Evolutionary conservation across 495 filamentous ascomycete genomes (phyloP).

Genomic region (Podospora bellae-mahoneyi): DNA sequence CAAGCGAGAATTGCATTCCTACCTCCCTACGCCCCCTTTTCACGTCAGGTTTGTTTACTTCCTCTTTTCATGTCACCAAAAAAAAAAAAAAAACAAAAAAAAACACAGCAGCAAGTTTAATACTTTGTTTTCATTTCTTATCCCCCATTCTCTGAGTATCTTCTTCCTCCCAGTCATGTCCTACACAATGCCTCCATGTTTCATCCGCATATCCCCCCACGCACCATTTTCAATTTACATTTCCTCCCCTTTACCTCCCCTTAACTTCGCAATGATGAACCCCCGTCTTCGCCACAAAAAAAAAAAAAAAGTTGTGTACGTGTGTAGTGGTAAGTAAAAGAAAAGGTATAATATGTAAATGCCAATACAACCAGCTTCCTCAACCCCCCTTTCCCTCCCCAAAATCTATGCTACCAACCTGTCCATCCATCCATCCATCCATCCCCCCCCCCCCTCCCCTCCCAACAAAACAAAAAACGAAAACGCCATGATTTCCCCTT

Average conservation of each 20-base stretch:
- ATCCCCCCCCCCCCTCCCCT: neutral
- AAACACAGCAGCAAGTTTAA: neutral
- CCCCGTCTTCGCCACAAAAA: neutral
- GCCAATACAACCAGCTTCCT: constrained; percentile 21
- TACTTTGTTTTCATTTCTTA: neutral
- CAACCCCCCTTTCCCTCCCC: constrained; percentile 6
- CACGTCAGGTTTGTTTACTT: neutral
- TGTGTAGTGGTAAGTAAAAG: neutral
- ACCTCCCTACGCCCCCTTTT: neutral
- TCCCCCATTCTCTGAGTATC: no score
- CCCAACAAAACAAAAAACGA: neutral
- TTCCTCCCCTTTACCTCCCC: no score
- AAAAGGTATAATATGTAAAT: constrained; percentile 17
- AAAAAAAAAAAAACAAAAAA: neutral
- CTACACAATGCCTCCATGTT: no score
- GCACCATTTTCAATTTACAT: neutral
- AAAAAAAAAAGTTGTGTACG: neutral
- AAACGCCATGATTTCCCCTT: constrained; percentile 4
- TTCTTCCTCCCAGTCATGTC: no score
- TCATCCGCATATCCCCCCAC: no score
- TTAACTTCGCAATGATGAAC: constrained; percentile 7
- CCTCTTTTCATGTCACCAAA: neutral
- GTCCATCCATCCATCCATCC: no score
- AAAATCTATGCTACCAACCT: constrained; percentile 22
- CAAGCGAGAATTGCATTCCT: neutral